Percentiles rank a stretch among this genome's conserved stretches.
Conservation (phyloP, 2,329 filamentous ascomycete species). For the Camillea tinctor region DNA sequence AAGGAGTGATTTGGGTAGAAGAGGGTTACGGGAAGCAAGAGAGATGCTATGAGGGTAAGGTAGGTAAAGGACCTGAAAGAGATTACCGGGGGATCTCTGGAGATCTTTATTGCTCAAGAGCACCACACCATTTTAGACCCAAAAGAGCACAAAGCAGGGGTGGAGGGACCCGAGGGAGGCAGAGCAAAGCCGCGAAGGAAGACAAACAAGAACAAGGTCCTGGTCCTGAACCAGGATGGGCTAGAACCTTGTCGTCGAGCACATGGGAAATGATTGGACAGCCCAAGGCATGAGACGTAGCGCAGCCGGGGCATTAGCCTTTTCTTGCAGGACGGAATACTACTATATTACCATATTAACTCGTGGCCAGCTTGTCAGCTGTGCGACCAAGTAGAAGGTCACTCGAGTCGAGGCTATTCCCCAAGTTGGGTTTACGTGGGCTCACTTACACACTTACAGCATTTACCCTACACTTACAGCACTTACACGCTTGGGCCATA, state of each 20-base stretch:
- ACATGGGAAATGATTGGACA: slow-evolving; percentile 10
- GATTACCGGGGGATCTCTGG: slow-evolving; percentile 6
- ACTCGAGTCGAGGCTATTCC: not conserved
- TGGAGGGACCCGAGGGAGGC: too few species aligned
- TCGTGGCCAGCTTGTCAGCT: slow-evolving; percentile 1
- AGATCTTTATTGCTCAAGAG: not conserved
- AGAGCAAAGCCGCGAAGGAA: not conserved
- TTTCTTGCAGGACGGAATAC: not conserved
- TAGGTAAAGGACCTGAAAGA: not conserved
- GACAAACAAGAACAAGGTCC: not conserved
- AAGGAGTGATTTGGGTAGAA: slow-evolving; percentile 29
- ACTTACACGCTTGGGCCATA: not conserved
- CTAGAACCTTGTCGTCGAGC: slow-evolving; percentile 2
- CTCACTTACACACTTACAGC: not conserved
- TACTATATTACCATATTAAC: not conserved
- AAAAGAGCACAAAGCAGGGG: slow-evolving; percentile 8
- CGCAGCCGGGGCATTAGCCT: slow-evolving; percentile 9
- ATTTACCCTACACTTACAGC: not conserved
- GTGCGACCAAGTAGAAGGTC: slow-evolving; percentile 12
- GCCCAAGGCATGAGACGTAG: slow-evolving; percentile 17
- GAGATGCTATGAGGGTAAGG: slow-evolving; percentile 9
- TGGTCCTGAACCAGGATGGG: slow-evolving; percentile 3
- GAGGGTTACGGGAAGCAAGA: slow-evolving; percentile 7
- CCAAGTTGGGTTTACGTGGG: slow-evolving; percentile 14
- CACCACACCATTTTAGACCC: slow-evolving; percentile 6